Percentiles rank a stretch among this genome's conserved stretches.
phyloP scores from a whole-genome alignment of 1,284 basidiomycete genomes.

The Ceratobasidium theobromae region DNA sequence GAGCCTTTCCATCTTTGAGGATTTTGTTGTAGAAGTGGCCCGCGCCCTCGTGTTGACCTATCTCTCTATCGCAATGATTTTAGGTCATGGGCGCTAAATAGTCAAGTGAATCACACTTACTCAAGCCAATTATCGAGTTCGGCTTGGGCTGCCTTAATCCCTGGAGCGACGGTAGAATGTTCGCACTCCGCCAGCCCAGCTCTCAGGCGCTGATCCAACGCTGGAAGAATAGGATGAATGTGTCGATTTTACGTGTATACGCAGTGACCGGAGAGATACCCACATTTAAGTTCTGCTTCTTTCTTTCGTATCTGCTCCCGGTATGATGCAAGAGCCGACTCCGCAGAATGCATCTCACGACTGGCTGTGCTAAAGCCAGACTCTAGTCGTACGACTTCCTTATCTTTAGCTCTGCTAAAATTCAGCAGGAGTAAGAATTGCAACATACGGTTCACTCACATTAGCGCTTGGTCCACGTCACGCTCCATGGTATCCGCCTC shows the following conservation, averaged over 20 bases:
- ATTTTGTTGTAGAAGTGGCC: slow-evolving; percentile 63
- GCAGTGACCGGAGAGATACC: not conserved
- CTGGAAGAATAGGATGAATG: not conserved
- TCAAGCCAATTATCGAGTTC: slow-evolving; percentile 58
- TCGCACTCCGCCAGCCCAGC: slow-evolving; percentile 44
- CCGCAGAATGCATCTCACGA: slow-evolving; percentile 59
- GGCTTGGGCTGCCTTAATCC: slow-evolving; percentile 56
- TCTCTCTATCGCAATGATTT: slow-evolving; percentile 37
- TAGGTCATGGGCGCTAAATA: not conserved
- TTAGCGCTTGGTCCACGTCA: slow-evolving; percentile 59
- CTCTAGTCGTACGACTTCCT: slow-evolving; percentile 60
- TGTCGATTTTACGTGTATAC: no score
- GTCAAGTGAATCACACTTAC: slow-evolving; percentile 48
- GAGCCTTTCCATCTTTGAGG: slow-evolving; percentile 60
- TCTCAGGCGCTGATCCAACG: slow-evolving; percentile 31
- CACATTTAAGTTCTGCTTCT: slow-evolving; percentile 64
- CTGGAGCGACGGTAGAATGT: slow-evolving; percentile 52
- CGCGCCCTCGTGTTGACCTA: slow-evolving; percentile 42
- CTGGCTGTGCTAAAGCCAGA: slow-evolving; percentile 52
- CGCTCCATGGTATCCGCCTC: slow-evolving; percentile 68
- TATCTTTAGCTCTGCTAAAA: slow-evolving; percentile 62
- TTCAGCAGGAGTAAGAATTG: slow-evolving; percentile 17
- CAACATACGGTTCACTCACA: slow-evolving; percentile 49
- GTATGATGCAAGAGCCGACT: slow-evolving; percentile 60
- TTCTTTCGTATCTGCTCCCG: slow-evolving; percentile 64